phyloP scores from a whole-genome alignment of 2,329 filamentous ascomycete species.

The Fusarium scirpi region DNA sequence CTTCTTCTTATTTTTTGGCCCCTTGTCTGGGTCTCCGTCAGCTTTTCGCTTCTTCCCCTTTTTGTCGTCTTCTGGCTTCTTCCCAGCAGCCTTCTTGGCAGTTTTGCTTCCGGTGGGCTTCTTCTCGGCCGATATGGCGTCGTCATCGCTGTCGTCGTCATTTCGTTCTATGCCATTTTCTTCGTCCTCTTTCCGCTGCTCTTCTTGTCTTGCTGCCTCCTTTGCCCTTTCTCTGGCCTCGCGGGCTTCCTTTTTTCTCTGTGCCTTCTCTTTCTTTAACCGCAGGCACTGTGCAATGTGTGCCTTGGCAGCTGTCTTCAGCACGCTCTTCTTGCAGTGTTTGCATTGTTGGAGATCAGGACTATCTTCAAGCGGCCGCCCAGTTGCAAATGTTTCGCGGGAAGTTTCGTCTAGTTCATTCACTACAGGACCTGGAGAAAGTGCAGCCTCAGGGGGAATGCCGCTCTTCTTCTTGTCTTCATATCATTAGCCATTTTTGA shows the following conservation, averaged over 20 bases:
- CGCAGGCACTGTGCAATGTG: constrained; percentile 88
- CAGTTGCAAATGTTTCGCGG: constrained; percentile 82
- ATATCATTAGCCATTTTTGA: constrained; percentile 15
- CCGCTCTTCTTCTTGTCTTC: constrained; percentile 68
- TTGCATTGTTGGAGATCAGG: constrained; percentile 88
- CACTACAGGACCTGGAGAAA: constrained; percentile 67
- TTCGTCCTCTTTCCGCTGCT: constrained; percentile 64
- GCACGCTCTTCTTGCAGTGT: constrained; percentile 90
- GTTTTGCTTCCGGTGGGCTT: constrained; percentile 57
- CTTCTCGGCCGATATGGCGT: constrained; percentile 58
- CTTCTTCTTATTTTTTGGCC: constrained; percentile 91
- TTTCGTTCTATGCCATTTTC: constrained; percentile 62
- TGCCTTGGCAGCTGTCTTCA: constrained; percentile 78
- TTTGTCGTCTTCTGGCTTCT: constrained; percentile 74
- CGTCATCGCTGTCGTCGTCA: constrained; percentile 62
- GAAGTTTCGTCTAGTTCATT: constrained; percentile 80
- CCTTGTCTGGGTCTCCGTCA: constrained; percentile 81
- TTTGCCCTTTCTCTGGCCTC: constrained; percentile 76
- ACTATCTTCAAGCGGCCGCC: constrained; percentile 82
- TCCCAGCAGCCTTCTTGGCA: constrained; percentile 73
- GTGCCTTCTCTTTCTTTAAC: constrained; percentile 84
- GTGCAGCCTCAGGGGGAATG: constrained; percentile 56
- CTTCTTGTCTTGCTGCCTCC: constrained; percentile 69
- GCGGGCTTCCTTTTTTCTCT: constrained; percentile 79
- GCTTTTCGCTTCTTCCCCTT: constrained; percentile 85